These are phyloP conservation scores for Eudorina sp. DNA, from an alignment of 139 green algal species.

Conservation along the genomic window DNA sequence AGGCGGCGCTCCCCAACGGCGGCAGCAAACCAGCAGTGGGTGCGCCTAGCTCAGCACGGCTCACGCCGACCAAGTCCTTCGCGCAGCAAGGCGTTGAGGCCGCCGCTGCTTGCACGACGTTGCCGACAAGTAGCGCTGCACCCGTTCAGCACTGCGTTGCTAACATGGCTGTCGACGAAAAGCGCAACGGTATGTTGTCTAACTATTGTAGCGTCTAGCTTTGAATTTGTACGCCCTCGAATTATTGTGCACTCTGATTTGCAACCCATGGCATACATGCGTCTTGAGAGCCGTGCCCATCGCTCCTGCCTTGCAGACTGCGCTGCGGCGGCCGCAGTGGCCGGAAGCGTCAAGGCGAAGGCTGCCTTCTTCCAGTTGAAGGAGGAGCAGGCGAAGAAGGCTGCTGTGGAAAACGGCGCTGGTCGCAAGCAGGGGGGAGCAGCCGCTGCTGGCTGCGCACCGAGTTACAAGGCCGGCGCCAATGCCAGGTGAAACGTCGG, in stretches of 20 bases:
- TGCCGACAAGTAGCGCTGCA: neutral
- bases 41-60: neutral
- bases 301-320: too few relatives aligned
- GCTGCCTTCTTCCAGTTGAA: conserved; percentile 44
- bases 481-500: conserved; percentile 13
- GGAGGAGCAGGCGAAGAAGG: conserved; percentile 23
- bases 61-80: neutral
- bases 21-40: neutral
- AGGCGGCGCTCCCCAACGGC: neutral
- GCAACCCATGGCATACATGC: too few relatives aligned
- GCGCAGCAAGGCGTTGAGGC: neutral
- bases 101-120: neutral
- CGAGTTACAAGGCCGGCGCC: conserved; percentile 30
- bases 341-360: conserved; percentile 37
- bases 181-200: conserved; percentile 11
- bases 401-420: neutral
- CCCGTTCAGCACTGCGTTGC: too few relatives aligned
- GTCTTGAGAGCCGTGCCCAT: too few relatives aligned
- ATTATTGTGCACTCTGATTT: too few relatives aligned
- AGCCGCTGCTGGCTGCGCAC: neutral
- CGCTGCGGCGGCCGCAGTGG: neutral
- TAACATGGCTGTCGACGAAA: too few relatives aligned
- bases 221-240: too few relatives aligned
- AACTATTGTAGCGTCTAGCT: too few relatives aligned
- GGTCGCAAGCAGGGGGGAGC: neutral